Conservation (phyloP, 2,329 filamentous ascomycete species). For the Lecanicillium sp. region DNA sequence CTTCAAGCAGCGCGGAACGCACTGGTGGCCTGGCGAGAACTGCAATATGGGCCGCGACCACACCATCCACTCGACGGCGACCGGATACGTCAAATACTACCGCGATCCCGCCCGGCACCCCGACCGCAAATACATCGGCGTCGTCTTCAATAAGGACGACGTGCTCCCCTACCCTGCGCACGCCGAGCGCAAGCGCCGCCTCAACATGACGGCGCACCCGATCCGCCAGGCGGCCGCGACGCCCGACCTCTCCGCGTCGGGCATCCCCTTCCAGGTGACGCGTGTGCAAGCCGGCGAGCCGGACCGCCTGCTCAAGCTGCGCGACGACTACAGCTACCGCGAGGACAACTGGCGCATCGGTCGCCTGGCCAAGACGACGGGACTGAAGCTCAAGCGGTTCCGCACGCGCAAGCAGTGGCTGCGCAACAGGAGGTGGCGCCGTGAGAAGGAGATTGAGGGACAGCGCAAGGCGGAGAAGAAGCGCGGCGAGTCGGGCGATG, state of each 20-base stretch:
- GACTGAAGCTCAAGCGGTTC: slow-evolving; percentile 43
- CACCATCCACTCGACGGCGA: slow-evolving; percentile 80
- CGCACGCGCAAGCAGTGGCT: slow-evolving; percentile 45
- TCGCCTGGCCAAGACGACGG: slow-evolving; percentile 46
- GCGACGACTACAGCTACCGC: slow-evolving; percentile 51
- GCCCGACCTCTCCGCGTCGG: slow-evolving; percentile 41
- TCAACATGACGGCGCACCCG: slow-evolving; percentile 62
- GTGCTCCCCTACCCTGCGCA: slow-evolving; percentile 70
- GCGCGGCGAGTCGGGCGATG: slow-evolving; percentile 24
- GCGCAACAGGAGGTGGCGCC: slow-evolving; percentile 37
- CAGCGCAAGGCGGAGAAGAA: slow-evolving; percentile 33
- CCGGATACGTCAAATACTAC: slow-evolving; percentile 96
- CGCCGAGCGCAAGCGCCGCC: slow-evolving; percentile 64
- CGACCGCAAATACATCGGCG: slow-evolving; percentile 88
- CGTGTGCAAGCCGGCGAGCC: slow-evolving; percentile 36
- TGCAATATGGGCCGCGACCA: slow-evolving; percentile 92
- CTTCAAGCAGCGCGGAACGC: slow-evolving; percentile 91
- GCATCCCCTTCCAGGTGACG: slow-evolving; percentile 42
- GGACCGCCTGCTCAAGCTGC: slow-evolving; percentile 44
- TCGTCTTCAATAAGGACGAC: slow-evolving; percentile 78
- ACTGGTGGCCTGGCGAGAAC: slow-evolving; percentile 95
- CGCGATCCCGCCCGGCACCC: slow-evolving; percentile 77
- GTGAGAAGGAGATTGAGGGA: slow-evolving; percentile 36
- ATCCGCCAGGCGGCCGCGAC: slow-evolving; percentile 33
- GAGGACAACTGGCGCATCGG: slow-evolving; percentile 57